Evolutionary conservation across 1,139 yeast genomes (phyloP).

Genomic region (Sugiyamaella grinbergsii): DNA sequence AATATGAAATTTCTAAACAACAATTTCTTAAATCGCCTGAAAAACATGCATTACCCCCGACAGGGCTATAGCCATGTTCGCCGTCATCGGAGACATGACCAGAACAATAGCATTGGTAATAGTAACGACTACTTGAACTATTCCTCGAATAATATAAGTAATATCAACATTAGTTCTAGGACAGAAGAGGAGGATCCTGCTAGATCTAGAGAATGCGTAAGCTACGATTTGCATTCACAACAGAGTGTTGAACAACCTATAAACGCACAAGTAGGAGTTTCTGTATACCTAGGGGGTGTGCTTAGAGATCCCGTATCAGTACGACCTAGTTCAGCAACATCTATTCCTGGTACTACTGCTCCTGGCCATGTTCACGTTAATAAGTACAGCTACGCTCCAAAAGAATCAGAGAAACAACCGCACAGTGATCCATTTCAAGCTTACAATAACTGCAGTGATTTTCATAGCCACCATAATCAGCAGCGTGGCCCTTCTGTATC

Average conservation of each 20-base stretch:
- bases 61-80: not conserved
- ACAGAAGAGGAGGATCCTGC: constrained; percentile 1
- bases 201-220: not conserved
- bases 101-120: constrained; percentile 2
- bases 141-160: constrained; percentile 7
- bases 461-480: not conserved
- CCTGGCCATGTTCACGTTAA: too few species aligned
- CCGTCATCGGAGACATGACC: not conserved
- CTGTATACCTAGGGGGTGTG: not conserved
- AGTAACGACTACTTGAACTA: constrained; percentile 3
- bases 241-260: not conserved
- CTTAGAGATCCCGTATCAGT: not conserved
- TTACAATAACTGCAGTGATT: not conserved
- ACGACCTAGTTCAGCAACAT: not conserved
- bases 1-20: not conserved
- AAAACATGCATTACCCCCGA: constrained; percentile 9
- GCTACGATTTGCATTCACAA: constrained; percentile 1
- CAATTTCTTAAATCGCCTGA: constrained; percentile 12
- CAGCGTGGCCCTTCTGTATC: not conserved
- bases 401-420: too few species aligned
- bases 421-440: not conserved
- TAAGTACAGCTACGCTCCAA: too few species aligned
- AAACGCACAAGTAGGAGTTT: not conserved
- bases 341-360: constrained; percentile 2
- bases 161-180: constrained; percentile 4